These are phyloP conservation scores for Pugionium dolabratum DNA, from an alignment of 345 rosid genomes.

Conservation along the genomic window DNA sequence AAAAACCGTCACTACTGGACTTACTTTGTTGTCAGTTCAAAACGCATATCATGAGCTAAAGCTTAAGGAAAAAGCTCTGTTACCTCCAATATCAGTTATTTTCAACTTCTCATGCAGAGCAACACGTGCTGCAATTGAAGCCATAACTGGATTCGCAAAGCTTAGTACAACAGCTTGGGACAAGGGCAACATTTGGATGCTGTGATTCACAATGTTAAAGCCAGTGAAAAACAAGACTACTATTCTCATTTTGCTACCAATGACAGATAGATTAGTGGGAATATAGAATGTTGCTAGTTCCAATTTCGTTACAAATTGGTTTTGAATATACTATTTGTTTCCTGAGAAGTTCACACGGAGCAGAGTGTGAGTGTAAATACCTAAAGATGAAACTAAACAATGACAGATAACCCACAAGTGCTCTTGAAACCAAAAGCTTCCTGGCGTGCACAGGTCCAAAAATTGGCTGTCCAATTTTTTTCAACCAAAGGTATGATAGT, in stretches of 20 bases:
- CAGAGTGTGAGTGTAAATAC: constrained; percentile 40
- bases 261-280: not conserved
- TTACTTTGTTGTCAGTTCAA: constrained; percentile 24
- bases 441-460: constrained; percentile 68
- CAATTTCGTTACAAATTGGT: not conserved
- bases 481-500: constrained; percentile 76
- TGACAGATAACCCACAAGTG: constrained; percentile 72
- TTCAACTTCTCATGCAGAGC: constrained; percentile 73
- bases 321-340: not conserved
- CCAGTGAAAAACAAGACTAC: constrained; percentile 14
- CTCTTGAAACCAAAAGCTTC: constrained; percentile 67
- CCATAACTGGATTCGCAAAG: constrained; percentile 79
- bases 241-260: constrained; percentile 1
- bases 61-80: constrained; percentile 1
- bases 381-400: constrained; percentile 70
- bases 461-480: constrained; percentile 65
- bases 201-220: constrained; percentile 45
- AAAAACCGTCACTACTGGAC: constrained; percentile 15
- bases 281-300: not conserved
- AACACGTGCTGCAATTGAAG: constrained; percentile 73
- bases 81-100: constrained; percentile 78
- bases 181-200: constrained; percentile 78
- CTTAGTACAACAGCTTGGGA: constrained; percentile 72
- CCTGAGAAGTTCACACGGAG: not conserved
- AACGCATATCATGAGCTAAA: constrained; percentile 15